These are phyloP conservation scores for Entophlyctis luteolus DNA, from an alignment of 192 early-diverging fungal species.

Conservation along the genomic window DNA sequence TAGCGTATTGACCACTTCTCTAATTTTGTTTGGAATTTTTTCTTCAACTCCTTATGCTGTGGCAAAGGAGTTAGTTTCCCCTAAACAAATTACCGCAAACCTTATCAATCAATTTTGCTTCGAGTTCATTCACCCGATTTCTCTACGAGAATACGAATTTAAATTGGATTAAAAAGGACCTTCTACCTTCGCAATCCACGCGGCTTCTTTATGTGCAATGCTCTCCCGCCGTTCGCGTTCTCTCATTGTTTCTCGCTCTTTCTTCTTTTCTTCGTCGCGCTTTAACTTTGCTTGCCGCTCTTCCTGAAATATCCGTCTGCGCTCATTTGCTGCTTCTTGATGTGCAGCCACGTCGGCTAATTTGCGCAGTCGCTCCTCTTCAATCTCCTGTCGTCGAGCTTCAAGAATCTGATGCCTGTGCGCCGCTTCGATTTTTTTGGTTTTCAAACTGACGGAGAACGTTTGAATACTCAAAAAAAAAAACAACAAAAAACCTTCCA, in stretches of 20 bases:
- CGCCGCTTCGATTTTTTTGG: slow-evolving; percentile 28
- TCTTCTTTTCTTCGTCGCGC: slow-evolving; percentile 24
- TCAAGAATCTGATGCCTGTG: slow-evolving; percentile 34
- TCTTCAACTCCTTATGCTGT: slow-evolving; percentile 1
- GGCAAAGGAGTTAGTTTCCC: not conserved
- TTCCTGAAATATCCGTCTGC: slow-evolving; percentile 18
- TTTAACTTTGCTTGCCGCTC: slow-evolving; percentile 26
- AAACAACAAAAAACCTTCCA: not conserved
- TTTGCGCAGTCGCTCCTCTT: slow-evolving; percentile 23
- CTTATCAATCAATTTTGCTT: not conserved
- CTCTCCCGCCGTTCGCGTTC: slow-evolving; percentile 22
- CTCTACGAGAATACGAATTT: not conserved
- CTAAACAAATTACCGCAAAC: not conserved
- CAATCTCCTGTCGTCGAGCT: slow-evolving; percentile 20
- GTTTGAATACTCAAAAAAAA: no score
- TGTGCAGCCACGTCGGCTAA: slow-evolving; percentile 17
- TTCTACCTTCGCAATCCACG: slow-evolving; percentile 27
- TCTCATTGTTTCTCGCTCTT: slow-evolving; percentile 24
- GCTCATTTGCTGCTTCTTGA: slow-evolving; percentile 33
- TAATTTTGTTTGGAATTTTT: slow-evolving; percentile 27
- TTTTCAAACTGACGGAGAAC: slow-evolving; percentile 22
- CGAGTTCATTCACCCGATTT: slow-evolving; percentile 8
- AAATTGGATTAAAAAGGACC: slow-evolving; percentile 15
- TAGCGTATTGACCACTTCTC: slow-evolving; percentile 27
- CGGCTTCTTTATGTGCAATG: slow-evolving; percentile 20